These are phyloP conservation scores for Botrytis porri DNA, from an alignment of 2,329 filamentous ascomycete genomes.

Conservation along the genomic window DNA sequence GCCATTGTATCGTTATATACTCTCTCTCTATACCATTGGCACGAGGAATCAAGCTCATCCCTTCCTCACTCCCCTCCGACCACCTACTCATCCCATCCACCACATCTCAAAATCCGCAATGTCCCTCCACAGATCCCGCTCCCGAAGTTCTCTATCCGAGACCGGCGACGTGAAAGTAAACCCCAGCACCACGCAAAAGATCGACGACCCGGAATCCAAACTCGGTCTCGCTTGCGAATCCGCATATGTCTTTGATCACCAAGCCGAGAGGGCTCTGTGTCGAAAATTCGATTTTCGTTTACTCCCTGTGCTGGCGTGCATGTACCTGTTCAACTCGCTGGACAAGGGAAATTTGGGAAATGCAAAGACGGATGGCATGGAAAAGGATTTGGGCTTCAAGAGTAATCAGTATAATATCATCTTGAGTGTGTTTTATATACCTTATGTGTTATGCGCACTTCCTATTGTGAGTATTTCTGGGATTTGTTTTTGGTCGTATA, in stretches of 20 bases:
- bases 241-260: constrained; percentile 10
- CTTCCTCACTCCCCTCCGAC: not conserved
- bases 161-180: not conserved
- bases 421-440: constrained; percentile 70
- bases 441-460: constrained; percentile 68
- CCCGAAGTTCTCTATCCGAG: not conserved
- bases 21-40: not conserved
- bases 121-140: not conserved
- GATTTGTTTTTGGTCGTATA: not conserved
- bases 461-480: constrained; percentile 45
- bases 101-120: not conserved
- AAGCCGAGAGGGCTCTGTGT: constrained; percentile 28
- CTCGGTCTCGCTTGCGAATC: not conserved
- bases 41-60: not conserved
- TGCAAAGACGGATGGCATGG: constrained; percentile 47
- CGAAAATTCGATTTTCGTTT: constrained; percentile 45
- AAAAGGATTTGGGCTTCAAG: constrained; percentile 56
- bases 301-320: constrained; percentile 43
- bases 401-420: constrained; percentile 66
- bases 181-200: not conserved
- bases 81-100: not conserved
- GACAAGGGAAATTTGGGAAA: constrained; percentile 55
- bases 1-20: no score
- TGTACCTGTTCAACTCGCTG: constrained; percentile 47
- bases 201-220: constrained; percentile 13